Evolutionary conservation across 192 early-diverging fungal species (phyloP).

Genomic region (Paraglomus occultum): DNA sequence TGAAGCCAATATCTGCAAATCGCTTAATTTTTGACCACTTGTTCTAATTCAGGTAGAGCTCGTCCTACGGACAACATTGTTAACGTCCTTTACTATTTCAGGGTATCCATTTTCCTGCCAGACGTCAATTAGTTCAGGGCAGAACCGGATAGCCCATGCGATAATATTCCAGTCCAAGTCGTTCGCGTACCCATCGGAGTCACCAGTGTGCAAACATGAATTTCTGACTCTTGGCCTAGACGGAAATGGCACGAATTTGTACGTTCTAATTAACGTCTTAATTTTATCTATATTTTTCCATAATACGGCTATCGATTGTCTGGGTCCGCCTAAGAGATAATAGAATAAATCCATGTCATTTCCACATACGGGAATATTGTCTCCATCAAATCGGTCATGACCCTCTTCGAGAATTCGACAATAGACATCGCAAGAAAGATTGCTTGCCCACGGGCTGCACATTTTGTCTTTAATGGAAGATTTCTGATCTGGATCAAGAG

Average conservation of each 20-base stretch:
- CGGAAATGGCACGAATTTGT: background rate
- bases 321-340: background rate
- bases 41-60: too few relatives aligned
- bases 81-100: too few relatives aligned
- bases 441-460: background rate
- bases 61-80: too few relatives aligned
- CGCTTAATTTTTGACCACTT: too few relatives aligned
- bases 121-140: too few relatives aligned
- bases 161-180: too few relatives aligned
- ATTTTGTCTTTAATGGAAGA: background rate
- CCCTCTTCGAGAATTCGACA: background rate
- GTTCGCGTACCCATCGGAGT: too few relatives aligned
- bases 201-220: too few relatives aligned
- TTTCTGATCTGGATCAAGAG: background rate
- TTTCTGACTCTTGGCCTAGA: conserved; percentile 3
- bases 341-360: conserved; percentile 25
- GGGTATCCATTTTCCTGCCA: too few relatives aligned
- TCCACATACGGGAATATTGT: background rate
- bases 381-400: background rate
- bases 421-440: background rate
- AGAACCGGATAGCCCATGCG: too few relatives aligned
- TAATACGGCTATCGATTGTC: background rate
- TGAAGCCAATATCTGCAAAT: too few relatives aligned
- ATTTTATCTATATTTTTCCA: background rate
- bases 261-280: background rate